A percentile compares a stretch with the other conserved stretches of the same genome.
phyloP scores from a whole-genome alignment of 805 yeast genomes.

The Kluyveromyces siamensis region DNA sequence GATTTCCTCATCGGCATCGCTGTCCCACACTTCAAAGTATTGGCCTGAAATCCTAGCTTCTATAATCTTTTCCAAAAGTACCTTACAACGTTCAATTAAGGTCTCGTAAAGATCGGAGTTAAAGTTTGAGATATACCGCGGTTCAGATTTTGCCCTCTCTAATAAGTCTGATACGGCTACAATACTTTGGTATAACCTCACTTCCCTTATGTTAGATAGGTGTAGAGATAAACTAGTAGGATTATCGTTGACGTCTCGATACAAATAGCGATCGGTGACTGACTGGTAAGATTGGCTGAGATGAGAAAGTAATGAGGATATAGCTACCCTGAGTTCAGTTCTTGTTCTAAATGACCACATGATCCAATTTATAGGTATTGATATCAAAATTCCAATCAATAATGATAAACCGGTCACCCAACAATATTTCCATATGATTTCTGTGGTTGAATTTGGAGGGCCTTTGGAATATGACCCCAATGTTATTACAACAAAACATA shows the following conservation, averaged over 20 bases:
- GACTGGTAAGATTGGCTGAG: slow-evolving; percentile 39
- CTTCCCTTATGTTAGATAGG: slow-evolving; percentile 38
- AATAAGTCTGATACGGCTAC: slow-evolving; percentile 33
- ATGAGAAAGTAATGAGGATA: slow-evolving; percentile 33
- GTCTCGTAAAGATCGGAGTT: slow-evolving; percentile 27
- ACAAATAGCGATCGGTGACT: slow-evolving; percentile 39
- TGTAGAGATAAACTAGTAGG: slow-evolving; percentile 38
- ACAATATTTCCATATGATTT: slow-evolving; percentile 28
- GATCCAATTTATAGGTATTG: slow-evolving; percentile 35
- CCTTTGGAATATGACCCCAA: slow-evolving; percentile 25
- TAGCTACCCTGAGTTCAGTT: slow-evolving; percentile 32
- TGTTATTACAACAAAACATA: slow-evolving; percentile 34
- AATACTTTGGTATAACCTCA: slow-evolving; percentile 37
- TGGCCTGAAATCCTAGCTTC: slow-evolving; percentile 43
- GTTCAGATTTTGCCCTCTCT: slow-evolving; percentile 30
- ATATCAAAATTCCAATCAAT: slow-evolving; percentile 30
- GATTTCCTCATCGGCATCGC: slow-evolving; percentile 30
- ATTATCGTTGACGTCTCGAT: slow-evolving; percentile 38
- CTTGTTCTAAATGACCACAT: slow-evolving; percentile 42
- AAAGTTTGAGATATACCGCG: slow-evolving; percentile 29
- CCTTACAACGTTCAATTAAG: slow-evolving; percentile 32
- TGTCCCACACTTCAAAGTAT: slow-evolving; percentile 38
- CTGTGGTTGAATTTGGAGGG: slow-evolving; percentile 9
- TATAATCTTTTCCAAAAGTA: slow-evolving; percentile 34
- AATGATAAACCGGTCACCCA: slow-evolving; percentile 35